Percentiles rank a stretch among this genome's conserved stretches.
These are phyloP conservation scores for Colletotrichum sp. DNA, from an alignment of 2,329 filamentous ascomycete species.

Conservation along the genomic window DNA sequence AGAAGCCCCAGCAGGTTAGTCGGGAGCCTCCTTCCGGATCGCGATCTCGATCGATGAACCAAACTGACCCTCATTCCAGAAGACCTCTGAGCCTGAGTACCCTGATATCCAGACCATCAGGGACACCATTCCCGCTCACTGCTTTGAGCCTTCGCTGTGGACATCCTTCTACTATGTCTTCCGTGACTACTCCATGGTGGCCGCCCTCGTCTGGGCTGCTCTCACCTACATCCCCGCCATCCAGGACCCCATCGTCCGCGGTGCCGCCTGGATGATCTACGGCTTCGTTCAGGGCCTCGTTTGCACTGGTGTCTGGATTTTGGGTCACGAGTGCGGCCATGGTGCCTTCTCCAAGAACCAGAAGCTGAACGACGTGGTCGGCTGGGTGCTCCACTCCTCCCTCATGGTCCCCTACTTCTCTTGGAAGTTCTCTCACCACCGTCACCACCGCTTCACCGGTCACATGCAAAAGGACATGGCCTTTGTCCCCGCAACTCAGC, in stretches of 20 bases:
- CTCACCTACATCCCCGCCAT: constrained; percentile 60
- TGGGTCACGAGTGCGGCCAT: constrained; percentile 76
- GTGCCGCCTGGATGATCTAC: constrained; percentile 61
- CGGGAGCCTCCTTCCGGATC: background rate
- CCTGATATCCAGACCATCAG: constrained; percentile 54
- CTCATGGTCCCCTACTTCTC: constrained; percentile 75
- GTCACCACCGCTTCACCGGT: constrained; percentile 73
- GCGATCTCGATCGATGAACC: background rate
- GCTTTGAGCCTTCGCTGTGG: constrained; percentile 61
- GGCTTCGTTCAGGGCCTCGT: constrained; percentile 69
- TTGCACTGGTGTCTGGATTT: constrained; percentile 73
- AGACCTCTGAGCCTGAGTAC: constrained; percentile 28
- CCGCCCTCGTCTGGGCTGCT: constrained; percentile 53
- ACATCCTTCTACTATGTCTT: constrained; percentile 60
- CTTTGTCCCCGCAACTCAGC: constrained; percentile 60
- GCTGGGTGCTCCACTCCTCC: constrained; percentile 69
- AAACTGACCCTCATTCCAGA: background rate
- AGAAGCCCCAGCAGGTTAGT: constrained; percentile 21
- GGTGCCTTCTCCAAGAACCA: constrained; percentile 67
- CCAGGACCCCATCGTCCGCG: constrained; percentile 46
- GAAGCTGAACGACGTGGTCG: constrained; percentile 64
- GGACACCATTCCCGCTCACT: constrained; percentile 64
- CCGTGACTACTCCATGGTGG: constrained; percentile 58
- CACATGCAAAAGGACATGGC: constrained; percentile 73
- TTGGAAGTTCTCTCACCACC: constrained; percentile 74